Evolutionary conservation across 177 flowering plant genomes (phyloP).

Genomic region (Vitis hybrid): DNA sequence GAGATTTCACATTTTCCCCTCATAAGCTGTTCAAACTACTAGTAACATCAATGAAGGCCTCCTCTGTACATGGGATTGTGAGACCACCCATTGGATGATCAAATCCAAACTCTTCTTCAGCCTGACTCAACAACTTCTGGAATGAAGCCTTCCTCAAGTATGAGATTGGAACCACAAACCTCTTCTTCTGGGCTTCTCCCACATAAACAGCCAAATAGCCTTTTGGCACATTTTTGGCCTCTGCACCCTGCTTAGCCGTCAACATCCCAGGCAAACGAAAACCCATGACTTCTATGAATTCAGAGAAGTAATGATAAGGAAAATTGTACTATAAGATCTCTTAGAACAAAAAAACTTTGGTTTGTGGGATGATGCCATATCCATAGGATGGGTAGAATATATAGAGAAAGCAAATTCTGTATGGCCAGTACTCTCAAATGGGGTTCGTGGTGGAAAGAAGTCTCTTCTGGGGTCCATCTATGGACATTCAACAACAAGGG

Average conservation of each 20-base stretch:
- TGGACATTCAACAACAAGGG: too few species aligned
- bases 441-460: too few species aligned
- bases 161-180: slow-evolving; percentile 32
- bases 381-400: too few species aligned
- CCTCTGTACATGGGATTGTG: slow-evolving; percentile 35
- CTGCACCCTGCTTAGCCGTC: slow-evolving; percentile 8
- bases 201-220: slow-evolving; percentile 35
- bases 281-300: slow-evolving; percentile 3
- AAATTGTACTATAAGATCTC: too few species aligned
- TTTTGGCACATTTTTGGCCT: slow-evolving; percentile 19
- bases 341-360: too few species aligned
- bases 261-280: slow-evolving; percentile 6
- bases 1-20: neutral
- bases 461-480: too few species aligned
- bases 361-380: too few species aligned
- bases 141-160: slow-evolving; percentile 32
- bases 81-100: slow-evolving; percentile 38
- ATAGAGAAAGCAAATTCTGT: too few species aligned
- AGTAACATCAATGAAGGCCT: slow-evolving; percentile 24
- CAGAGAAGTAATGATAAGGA: too few species aligned
- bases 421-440: too few species aligned
- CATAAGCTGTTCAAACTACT: slow-evolving; percentile 17
- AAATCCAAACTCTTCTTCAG: slow-evolving; percentile 35
- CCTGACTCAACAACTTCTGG: slow-evolving; percentile 25
- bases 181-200: slow-evolving; percentile 30